Evolutionary conservation across 148 eudicot species (phyloP), one percentile per base, ranked within the genome.

Genomic region (Cornus controversa): DNA sequence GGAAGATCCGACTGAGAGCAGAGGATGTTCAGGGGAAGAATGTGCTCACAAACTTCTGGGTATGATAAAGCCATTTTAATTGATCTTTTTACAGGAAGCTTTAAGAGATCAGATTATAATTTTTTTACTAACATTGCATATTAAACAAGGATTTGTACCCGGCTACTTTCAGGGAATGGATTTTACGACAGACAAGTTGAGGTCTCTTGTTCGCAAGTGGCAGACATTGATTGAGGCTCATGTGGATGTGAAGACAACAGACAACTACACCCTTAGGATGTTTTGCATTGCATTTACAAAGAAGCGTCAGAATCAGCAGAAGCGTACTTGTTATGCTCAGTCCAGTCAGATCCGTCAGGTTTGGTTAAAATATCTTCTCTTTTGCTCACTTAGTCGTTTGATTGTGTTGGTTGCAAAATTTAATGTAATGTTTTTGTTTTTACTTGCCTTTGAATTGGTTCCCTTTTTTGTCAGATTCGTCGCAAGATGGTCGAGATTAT

Each of bases 401-500:
- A 36, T 67, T 67, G 10, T 31, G 71, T 71, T 65, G 34, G 25
- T 71, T 67, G 58, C 20, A 72, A 34, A 16, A 2, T 75, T 40
- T 71, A 27, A 13, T 60, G 67, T 67, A 15, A 50, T 13, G 18
- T 50, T 50, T 18, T 50, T 50, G 13, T 50, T 15, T 16, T 16
- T 50, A 2, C 57, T 50, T 11, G 2, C 57, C 4, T 16, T 50
- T 2, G 15, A 50, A 50, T 50, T 15, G 13, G 20, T 50, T 15
- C 20, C 45, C 50, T 72, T 22, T 45, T 24, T 24, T 8, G 54
- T 27, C 78, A 94, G 96, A 94, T 94, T 27, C 96, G 98, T 29
- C 84, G 94, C 6, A 94, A 92, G 91, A 94, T 94, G 98, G 75
- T 86, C 40, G 98, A 94, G 80, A 94, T 94, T 40, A 94, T 94